A percentile compares a stretch with the other conserved stretches of the same genome.
These are phyloP conservation scores for Plasmodium vivax DNA, from an alignment of 169 alveolate genomes.

Conservation along the genomic window DNA sequence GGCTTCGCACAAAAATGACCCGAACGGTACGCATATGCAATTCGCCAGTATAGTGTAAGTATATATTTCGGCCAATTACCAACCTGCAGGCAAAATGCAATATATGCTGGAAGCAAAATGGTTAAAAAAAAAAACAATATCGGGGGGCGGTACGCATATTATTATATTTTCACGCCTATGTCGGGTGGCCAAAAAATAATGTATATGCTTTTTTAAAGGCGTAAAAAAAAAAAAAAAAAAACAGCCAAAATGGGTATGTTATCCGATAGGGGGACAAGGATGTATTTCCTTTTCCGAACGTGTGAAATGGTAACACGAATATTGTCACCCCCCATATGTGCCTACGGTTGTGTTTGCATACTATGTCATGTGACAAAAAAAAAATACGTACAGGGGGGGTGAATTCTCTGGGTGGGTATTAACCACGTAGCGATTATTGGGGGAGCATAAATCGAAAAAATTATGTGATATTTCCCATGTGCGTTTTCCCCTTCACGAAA, in stretches of 20 bases:
- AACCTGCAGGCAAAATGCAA: neutral
- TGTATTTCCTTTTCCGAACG: neutral
- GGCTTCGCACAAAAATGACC: neutral
- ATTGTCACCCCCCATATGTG: neutral
- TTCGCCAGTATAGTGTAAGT: neutral
- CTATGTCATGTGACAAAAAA: neutral
- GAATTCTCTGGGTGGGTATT: neutral
- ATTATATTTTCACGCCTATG: neutral
- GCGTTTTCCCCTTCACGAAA: neutral
- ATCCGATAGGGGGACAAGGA: neutral
- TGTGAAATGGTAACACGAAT: neutral
- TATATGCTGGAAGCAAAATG: neutral
- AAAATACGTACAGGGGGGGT: neutral
- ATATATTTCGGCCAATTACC: neutral
- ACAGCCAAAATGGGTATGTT: neutral
- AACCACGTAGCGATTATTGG: neutral
- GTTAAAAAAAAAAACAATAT: neutral
- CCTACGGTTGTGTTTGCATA: neutral
- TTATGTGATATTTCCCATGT: neutral
- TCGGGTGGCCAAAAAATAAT: neutral
- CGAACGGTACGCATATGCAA: neutral
- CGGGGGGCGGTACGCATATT: neutral
- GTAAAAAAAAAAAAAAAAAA: neutral
- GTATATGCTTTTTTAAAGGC: neutral
- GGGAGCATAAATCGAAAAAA: neutral